Conservation (phyloP, 2,329 filamentous ascomycete genomes). For the Botryotinia globosa region DNA sequence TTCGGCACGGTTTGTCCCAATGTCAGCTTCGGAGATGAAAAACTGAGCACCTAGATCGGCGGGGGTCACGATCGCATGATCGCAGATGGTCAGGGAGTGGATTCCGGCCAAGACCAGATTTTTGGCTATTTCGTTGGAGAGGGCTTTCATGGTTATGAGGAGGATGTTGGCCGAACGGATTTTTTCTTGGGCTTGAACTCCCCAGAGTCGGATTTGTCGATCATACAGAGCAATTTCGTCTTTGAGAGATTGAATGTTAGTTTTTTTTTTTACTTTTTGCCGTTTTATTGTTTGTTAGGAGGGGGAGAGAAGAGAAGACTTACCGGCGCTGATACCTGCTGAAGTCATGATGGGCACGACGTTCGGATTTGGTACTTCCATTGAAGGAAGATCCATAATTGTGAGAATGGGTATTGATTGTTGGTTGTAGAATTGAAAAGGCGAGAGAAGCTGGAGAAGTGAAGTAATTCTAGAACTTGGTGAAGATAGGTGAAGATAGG, state of each 20-base stretch:
- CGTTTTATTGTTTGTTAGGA: background rate
- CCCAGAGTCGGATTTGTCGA: conserved; percentile 95
- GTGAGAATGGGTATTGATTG: too few relatives aligned
- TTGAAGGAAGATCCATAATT: conserved; percentile 9
- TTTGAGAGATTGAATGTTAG: conserved; percentile 36
- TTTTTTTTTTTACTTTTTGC: background rate
- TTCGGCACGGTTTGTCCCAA: conserved; percentile 82
- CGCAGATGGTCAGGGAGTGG: conserved; percentile 82
- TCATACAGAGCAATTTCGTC: conserved; percentile 98
- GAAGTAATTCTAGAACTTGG: conserved; percentile 2
- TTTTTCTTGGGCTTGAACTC: conserved; percentile 88
- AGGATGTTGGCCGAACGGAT: conserved; percentile 88
- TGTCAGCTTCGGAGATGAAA: conserved; percentile 65
- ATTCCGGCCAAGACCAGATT: conserved; percentile 94
- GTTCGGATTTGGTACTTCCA: conserved; percentile 10
- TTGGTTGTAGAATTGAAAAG: background rate
- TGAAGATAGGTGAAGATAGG: background rate
- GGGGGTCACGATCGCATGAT: conserved; percentile 71
- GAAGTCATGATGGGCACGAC: conserved; percentile 21
- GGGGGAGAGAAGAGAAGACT: background rate
- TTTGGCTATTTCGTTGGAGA: conserved; percentile 94
- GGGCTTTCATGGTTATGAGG: conserved; percentile 79
- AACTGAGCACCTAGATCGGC: conserved; percentile 81
- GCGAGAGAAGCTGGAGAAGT: background rate
- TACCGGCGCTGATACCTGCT: conserved; percentile 41